Evolutionary conservation across 2,329 filamentous ascomycete genomes (phyloP).

Genomic region (Plectosphaerella sp.): DNA sequence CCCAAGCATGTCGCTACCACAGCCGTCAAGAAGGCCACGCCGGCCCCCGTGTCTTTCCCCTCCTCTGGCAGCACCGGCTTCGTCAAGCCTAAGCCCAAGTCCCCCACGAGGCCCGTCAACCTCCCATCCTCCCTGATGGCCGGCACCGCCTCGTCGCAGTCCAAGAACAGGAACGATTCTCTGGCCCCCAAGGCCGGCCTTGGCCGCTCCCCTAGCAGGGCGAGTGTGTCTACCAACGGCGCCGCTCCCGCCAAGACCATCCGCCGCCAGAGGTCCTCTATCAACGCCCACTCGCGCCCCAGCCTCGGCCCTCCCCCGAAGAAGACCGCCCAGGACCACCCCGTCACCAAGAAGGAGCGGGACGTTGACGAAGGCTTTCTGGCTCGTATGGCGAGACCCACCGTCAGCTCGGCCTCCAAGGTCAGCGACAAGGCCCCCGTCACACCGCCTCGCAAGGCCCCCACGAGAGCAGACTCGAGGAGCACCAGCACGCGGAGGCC

Average conservation of each 20-base stretch:
- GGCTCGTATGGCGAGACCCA: constrained; percentile 79
- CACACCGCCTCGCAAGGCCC: constrained; percentile 42
- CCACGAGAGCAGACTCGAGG: constrained; percentile 16
- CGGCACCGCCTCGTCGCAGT: constrained; percentile 65
- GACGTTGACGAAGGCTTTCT: constrained; percentile 67
- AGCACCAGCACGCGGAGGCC: constrained; percentile 5
- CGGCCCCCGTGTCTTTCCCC: constrained; percentile 34
- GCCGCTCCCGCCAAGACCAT: constrained; percentile 22
- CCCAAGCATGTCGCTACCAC: constrained; percentile 17
- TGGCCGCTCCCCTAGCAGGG: constrained; percentile 41
- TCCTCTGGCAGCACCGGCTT: constrained; percentile 35
- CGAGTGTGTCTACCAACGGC: constrained; percentile 27
- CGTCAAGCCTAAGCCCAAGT: constrained; percentile 59
- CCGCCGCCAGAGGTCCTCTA: constrained; percentile 40
- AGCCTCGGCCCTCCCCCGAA: constrained; percentile 57
- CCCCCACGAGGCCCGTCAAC: constrained; percentile 63
- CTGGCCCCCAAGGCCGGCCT: constrained; percentile 18
- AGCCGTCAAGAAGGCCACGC: constrained; percentile 33
- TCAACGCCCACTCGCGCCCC: constrained; percentile 37
- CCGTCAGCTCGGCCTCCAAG: constrained; percentile 64
- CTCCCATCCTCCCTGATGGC: constrained; percentile 64
- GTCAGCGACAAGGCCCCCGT: constrained; percentile 55
- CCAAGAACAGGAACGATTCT: constrained; percentile 42
- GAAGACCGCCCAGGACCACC: constrained; percentile 44
- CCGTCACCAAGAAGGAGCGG: constrained; percentile 43